A percentile compares a stretch with the other conserved stretches of the same genome.
phyloP scores from a whole-genome alignment of 2,329 filamentous ascomycete species.

The Calycina marina region DNA sequence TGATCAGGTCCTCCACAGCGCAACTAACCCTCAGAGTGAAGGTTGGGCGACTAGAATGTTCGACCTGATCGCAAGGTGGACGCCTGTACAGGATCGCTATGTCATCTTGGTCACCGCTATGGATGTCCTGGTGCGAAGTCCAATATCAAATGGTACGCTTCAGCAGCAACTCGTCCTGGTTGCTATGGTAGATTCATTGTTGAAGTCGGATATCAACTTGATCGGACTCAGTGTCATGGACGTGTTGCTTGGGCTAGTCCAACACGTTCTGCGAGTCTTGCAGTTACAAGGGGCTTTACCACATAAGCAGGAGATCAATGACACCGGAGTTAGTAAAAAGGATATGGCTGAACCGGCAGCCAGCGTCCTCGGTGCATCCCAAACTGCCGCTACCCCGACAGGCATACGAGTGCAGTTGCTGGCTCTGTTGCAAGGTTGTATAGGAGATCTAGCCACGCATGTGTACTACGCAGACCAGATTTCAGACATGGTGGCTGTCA shows the following conservation, averaged over 20 bases:
- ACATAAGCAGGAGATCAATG: slow-evolving; percentile 22
- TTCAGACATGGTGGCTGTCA: slow-evolving; percentile 77
- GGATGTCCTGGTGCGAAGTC: slow-evolving; percentile 56
- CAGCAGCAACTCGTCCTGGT: slow-evolving; percentile 61
- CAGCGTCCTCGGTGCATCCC: too few species aligned
- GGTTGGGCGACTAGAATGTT: slow-evolving; percentile 78
- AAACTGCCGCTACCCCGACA: slow-evolving; percentile 33
- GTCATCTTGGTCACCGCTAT: slow-evolving; percentile 72
- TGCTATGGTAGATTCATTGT: slow-evolving; percentile 64
- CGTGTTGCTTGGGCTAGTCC: slow-evolving; percentile 69
- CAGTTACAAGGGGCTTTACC: slow-evolving; percentile 37
- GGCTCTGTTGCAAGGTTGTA: slow-evolving; percentile 60
- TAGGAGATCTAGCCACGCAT: slow-evolving; percentile 84
- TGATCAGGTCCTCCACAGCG: slow-evolving; percentile 35
- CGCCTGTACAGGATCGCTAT: slow-evolving; percentile 88
- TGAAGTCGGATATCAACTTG: slow-evolving; percentile 81
- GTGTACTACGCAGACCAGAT: slow-evolving; percentile 97
- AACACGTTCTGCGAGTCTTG: slow-evolving; percentile 66
- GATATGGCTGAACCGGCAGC: too few species aligned
- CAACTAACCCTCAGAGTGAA: slow-evolving; percentile 29
- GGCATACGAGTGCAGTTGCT: slow-evolving; percentile 47
- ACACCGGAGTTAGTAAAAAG: too few species aligned
- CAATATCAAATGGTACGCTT: slow-evolving; percentile 55
- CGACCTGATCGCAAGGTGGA: slow-evolving; percentile 68
- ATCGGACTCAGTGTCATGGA: slow-evolving; percentile 97